These are phyloP conservation scores for Spiromastix sp. DNA, from an alignment of 2,329 filamentous ascomycete species.

Conservation along the genomic window DNA sequence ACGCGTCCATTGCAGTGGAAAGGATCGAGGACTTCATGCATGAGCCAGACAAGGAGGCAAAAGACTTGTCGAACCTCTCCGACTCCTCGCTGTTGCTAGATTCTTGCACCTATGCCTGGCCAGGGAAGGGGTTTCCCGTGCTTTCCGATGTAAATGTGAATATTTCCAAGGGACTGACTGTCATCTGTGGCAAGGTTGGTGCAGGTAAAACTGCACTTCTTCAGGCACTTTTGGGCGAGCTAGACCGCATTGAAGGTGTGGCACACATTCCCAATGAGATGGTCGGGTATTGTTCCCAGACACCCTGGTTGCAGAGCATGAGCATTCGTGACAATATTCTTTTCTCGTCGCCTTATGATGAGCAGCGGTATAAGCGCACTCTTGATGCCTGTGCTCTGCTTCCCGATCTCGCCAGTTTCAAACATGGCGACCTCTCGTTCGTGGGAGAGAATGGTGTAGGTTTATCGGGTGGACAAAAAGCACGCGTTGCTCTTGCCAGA, in stretches of 20 bases:
- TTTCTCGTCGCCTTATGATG: slow-evolving; percentile 57
- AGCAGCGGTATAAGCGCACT: slow-evolving; percentile 58
- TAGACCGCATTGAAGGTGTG: slow-evolving; percentile 33
- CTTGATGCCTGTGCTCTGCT: slow-evolving; percentile 53
- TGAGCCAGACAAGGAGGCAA: slow-evolving; percentile 63
- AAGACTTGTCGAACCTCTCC: slow-evolving; percentile 14
- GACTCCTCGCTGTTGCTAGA: slow-evolving; percentile 20
- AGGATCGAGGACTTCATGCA: slow-evolving; percentile 80
- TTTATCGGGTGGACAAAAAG: slow-evolving; percentile 51
- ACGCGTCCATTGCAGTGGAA: slow-evolving; percentile 70
- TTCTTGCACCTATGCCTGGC: slow-evolving; percentile 68
- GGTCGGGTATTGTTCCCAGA: slow-evolving; percentile 55
- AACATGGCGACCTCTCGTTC: slow-evolving; percentile 52
- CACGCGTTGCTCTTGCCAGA: slow-evolving; percentile 50
- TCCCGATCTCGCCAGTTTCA: slow-evolving; percentile 52
- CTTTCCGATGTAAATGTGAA: slow-evolving; percentile 44
- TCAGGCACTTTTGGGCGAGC: slow-evolving; percentile 38
- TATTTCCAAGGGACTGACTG: slow-evolving; percentile 42
- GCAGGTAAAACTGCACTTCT: slow-evolving; percentile 46
- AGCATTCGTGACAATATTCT: slow-evolving; percentile 59
- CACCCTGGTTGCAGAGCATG: slow-evolving; percentile 60
- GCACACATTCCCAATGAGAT: slow-evolving; percentile 42
- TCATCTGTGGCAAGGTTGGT: slow-evolving; percentile 45
- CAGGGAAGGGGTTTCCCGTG: slow-evolving; percentile 50
- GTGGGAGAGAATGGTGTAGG: slow-evolving; percentile 54